phyloP scores from a whole-genome alignment of 257 asterid species.

The Oldenlandia corymbosa region DNA sequence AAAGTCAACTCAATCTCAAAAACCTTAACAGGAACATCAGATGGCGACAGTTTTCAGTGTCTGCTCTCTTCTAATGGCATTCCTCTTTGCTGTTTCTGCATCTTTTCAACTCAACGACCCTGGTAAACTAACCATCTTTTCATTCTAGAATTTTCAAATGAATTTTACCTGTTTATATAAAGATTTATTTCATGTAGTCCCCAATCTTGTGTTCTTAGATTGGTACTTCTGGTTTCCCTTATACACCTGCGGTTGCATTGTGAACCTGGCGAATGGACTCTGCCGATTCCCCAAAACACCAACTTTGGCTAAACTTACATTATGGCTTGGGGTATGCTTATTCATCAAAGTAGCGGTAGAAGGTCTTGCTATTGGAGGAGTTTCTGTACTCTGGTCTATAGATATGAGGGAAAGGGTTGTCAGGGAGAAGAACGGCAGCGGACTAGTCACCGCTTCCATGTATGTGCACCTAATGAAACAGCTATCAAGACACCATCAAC shows the following conservation, averaged over 20 bases:
- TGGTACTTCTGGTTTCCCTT: constrained; percentile 45
- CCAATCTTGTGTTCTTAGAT: constrained; percentile 16
- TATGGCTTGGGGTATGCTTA: constrained; percentile 42
- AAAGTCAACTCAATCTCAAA: not conserved
- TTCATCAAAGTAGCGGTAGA: constrained; percentile 44
- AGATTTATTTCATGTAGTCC: not conserved
- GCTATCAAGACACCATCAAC: constrained; percentile 14
- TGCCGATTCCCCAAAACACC: constrained; percentile 3
- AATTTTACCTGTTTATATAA: not conserved
- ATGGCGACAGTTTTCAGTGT: constrained; percentile 13
- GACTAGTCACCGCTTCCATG: constrained; percentile 53
- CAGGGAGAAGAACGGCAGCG: constrained; percentile 71
- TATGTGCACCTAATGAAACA: constrained; percentile 26
- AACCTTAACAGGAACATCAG: not conserved
- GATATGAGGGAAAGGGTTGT: constrained; percentile 60
- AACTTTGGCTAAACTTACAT: constrained; percentile 21
- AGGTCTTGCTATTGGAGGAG: constrained; percentile 22
- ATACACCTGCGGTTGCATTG: constrained; percentile 27
- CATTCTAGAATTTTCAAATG: not conserved
- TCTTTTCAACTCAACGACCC: constrained; percentile 34
- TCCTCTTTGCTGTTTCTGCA: constrained; percentile 34
- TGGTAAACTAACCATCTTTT: constrained; percentile 5
- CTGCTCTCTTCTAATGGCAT: constrained; percentile 31
- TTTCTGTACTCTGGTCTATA: constrained; percentile 37
- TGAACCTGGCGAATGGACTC: constrained; percentile 24